phyloP scores from a whole-genome alignment of 441 rosid genomes.

The Gossypium trilobum region DNA sequence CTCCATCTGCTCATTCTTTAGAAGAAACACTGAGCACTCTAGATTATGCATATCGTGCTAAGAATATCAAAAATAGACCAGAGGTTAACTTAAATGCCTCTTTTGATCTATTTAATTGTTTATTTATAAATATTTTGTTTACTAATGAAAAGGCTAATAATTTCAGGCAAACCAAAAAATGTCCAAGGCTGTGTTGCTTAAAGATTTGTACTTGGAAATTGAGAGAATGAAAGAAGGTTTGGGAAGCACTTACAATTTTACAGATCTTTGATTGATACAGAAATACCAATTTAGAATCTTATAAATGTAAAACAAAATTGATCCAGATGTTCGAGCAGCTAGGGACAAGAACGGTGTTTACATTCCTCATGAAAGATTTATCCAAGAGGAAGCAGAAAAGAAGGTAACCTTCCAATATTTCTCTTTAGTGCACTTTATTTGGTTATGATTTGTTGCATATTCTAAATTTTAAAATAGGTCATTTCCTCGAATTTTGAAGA shows the following conservation, averaged over 20 bases:
- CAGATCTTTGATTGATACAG: not conserved
- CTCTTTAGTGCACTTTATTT: not conserved
- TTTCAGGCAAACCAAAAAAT: slow-evolving; percentile 88
- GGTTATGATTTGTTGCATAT: not conserved
- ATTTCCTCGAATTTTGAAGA: not conserved
- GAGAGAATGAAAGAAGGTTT: slow-evolving; percentile 88
- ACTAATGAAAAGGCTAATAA: slow-evolving; percentile 13
- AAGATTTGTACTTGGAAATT: slow-evolving; percentile 77
- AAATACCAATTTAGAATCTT: slow-evolving; percentile 5
- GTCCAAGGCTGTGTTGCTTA: slow-evolving; percentile 71
- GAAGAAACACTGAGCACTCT: slow-evolving; percentile 92
- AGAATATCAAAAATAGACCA: slow-evolving; percentile 84
- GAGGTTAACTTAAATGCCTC: slow-evolving; percentile 47
- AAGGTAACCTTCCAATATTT: slow-evolving; percentile 37
- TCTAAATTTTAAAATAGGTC: not conserved
- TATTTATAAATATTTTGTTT: not conserved
- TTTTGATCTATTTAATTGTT: slow-evolving; percentile 8
- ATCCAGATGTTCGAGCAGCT: slow-evolving; percentile 80
- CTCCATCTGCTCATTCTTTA: slow-evolving; percentile 69
- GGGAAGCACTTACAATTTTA: slow-evolving; percentile 14
- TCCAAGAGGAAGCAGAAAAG: slow-evolving; percentile 80
- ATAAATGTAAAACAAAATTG: slow-evolving; percentile 4
- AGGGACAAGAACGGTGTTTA: slow-evolving; percentile 83
- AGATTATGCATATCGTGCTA: slow-evolving; percentile 89
- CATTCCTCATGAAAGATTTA: slow-evolving; percentile 67